phyloP scores from a whole-genome alignment of 2,329 filamentous ascomycete genomes.

The Exophiala xenobiotica region DNA sequence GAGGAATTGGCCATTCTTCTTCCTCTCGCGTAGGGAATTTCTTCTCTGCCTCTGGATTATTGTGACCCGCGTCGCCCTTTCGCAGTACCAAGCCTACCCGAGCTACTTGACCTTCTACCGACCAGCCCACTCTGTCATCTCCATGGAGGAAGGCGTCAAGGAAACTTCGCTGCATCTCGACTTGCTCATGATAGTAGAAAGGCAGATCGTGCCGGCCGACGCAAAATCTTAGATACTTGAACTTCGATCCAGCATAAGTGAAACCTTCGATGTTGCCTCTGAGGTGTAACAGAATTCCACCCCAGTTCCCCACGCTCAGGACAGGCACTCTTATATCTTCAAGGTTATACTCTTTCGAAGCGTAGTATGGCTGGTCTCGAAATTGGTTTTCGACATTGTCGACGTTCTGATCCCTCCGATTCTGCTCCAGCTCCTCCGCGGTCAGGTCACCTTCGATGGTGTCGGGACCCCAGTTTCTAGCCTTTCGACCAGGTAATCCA shows the following conservation, averaged over 20 bases:
- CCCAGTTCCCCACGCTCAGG: constrained; percentile 69
- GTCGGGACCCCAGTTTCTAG: constrained; percentile 53
- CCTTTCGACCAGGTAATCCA: constrained; percentile 53
- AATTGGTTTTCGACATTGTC: constrained; percentile 55
- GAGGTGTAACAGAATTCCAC: constrained; percentile 67
- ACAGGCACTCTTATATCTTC: constrained; percentile 67
- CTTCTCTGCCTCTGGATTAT: constrained; percentile 62
- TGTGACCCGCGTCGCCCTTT: constrained; percentile 66
- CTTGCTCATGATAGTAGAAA: constrained; percentile 69
- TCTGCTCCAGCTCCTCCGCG: constrained; percentile 37
- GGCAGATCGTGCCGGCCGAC: constrained; percentile 69
- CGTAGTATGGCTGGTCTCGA: constrained; percentile 64
- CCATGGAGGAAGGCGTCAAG: constrained; percentile 70
- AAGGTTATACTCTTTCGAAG: constrained; percentile 64
- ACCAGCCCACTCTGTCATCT: constrained; percentile 54
- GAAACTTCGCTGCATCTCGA: constrained; percentile 66
- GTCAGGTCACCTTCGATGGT: constrained; percentile 42
- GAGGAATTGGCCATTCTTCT: constrained; percentile 64
- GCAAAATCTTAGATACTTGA: constrained; percentile 70
- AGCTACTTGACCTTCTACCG: constrained; percentile 40
- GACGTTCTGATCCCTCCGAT: constrained; percentile 43
- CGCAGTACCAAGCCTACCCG: constrained; percentile 62
- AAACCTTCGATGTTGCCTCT: constrained; percentile 68
- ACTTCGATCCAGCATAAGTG: constrained; percentile 59
- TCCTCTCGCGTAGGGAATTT: constrained; percentile 57